Conservation (phyloP, 371 early-diverging fungal genomes). For the Batkoa obscura region DNA sequence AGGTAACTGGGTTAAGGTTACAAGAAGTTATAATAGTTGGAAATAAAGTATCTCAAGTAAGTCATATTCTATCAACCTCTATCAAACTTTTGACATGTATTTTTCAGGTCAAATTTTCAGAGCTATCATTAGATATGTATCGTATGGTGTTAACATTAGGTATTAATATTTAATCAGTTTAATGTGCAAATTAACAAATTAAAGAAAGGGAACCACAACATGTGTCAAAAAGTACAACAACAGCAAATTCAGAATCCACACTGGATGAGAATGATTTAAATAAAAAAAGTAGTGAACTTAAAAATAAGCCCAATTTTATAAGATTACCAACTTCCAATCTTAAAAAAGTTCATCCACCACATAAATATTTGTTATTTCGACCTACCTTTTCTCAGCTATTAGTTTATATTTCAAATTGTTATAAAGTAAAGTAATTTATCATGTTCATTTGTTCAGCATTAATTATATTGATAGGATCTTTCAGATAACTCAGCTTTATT, state of each 20-base stretch:
- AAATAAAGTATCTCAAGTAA: conserved; percentile 60
- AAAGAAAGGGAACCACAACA: too few relatives aligned
- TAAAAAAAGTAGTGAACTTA: too few relatives aligned
- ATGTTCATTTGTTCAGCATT: neutral
- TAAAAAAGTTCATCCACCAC: conserved; percentile 31
- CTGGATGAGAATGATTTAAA: too few relatives aligned
- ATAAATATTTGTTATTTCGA: conserved; percentile 78
- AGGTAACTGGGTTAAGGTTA: conserved; percentile 26
- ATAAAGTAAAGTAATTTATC: conserved; percentile 30
- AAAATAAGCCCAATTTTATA: conserved; percentile 9
- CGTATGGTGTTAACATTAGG: conserved; percentile 79
- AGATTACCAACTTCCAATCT: too few relatives aligned
- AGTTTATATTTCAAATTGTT: conserved; percentile 73
- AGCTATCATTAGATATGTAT: conserved; percentile 89
- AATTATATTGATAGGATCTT: conserved; percentile 33
- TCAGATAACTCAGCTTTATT: conserved; percentile 62
- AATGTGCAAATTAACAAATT: too few relatives aligned
- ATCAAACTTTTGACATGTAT: neutral
- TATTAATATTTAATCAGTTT: conserved; percentile 8
- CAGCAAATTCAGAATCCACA: too few relatives aligned
- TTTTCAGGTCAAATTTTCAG: conserved; percentile 72
- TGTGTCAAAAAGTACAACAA: too few relatives aligned
- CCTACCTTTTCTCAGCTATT: conserved; percentile 74
- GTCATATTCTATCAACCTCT: neutral
- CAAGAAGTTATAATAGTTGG: conserved; percentile 90